Percentiles rank a stretch among this genome's conserved stretches.
These are phyloP conservation scores for Boletus vinaceobasis DNA, from an alignment of 768 basidiomycete genomes.

Conservation along the genomic window DNA sequence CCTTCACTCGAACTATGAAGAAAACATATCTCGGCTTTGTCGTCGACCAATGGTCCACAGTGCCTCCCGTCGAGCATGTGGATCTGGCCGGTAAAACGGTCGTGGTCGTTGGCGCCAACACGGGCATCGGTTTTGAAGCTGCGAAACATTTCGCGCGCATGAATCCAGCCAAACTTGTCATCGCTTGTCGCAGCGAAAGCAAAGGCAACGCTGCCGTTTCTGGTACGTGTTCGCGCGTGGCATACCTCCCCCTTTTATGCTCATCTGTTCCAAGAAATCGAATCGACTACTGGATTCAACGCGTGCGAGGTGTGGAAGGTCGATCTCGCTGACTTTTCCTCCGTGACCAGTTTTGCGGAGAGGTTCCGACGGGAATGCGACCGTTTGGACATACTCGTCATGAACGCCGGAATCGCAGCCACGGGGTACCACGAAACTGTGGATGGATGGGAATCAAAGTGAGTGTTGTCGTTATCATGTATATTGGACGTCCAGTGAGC, in stretches of 20 bases:
- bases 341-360: conserved; percentile 12
- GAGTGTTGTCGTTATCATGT: neutral
- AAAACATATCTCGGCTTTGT: neutral
- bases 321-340: conserved; percentile 17
- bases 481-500: neutral
- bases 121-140: conserved; percentile 33
- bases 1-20: conserved; percentile 6
- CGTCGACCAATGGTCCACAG: conserved; percentile 15
- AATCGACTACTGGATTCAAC: conserved; percentile 25
- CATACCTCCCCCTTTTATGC: neutral
- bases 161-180: conserved; percentile 27
- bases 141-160: conserved; percentile 31
- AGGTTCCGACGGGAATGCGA: conserved; percentile 4
- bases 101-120: conserved; percentile 32
- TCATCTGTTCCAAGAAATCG: conserved; percentile 17
- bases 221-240: conserved; percentile 11
- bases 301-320: conserved; percentile 13
- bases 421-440: conserved; percentile 23
- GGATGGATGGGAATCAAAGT: conserved; percentile 48
- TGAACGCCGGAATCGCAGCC: conserved; percentile 37
- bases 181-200: conserved; percentile 27
- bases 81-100: conserved; percentile 32
- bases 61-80: conserved; percentile 12
- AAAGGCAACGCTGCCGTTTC: conserved; percentile 21
- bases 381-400: conserved; percentile 34